Conservation (phyloP, 2,329 filamentous ascomycete species). For the Colletotrichum graminicola region DNA sequence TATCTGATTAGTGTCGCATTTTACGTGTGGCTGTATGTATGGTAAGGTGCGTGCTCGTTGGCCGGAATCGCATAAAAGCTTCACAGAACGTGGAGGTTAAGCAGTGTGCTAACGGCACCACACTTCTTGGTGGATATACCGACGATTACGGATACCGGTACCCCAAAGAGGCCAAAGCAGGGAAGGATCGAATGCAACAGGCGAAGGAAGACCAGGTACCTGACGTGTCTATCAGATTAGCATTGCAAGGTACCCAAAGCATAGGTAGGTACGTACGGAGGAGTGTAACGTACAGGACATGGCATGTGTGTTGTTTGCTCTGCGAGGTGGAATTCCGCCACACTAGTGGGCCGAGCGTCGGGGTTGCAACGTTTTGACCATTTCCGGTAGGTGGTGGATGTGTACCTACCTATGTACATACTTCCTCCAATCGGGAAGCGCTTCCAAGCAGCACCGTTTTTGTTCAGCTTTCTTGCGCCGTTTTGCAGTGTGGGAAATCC, state of each 20-base stretch:
- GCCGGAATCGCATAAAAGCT: not conserved
- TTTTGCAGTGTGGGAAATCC: not conserved
- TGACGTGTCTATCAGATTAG: not conserved
- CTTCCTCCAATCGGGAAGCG: conserved; percentile 22
- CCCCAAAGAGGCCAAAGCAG: too few species aligned
- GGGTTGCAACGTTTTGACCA: conserved; percentile 26
- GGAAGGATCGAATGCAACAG: not conserved
- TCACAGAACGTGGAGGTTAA: not conserved
- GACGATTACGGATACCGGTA: not conserved
- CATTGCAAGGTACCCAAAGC: not conserved
- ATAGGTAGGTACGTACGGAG: not conserved
- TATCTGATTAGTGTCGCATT: conserved; percentile 29
- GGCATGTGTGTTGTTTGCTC: not conserved
- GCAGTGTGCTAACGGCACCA: not conserved
- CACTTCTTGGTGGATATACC: not conserved
- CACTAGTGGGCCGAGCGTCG: conserved; percentile 20
- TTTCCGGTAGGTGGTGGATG: not conserved
- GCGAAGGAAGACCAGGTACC: not conserved
- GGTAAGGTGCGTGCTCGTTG: not conserved
- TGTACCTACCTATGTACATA: not conserved
- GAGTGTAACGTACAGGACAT: too few species aligned
- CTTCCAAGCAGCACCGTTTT: conserved; percentile 2
- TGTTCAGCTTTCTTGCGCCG: not conserved
- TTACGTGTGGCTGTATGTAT: not conserved
- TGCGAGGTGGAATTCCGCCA: conserved; percentile 34